phyloP scores from a whole-genome alignment of 2,329 filamentous ascomycete species.

The Phyllosticta ampelicida region DNA sequence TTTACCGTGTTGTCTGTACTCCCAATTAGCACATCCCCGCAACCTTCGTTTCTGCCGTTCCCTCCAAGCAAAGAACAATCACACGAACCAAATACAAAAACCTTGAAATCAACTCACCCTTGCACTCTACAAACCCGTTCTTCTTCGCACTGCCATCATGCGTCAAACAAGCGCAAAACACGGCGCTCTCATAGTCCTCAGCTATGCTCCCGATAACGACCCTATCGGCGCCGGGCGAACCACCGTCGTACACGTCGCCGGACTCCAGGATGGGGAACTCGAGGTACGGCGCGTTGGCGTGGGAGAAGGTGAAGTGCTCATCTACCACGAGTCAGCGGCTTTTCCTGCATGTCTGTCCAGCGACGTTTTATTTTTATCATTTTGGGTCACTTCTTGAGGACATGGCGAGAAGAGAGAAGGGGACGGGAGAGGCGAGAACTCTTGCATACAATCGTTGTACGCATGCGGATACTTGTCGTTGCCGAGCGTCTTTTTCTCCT shows the following conservation, averaged over 20 bases:
- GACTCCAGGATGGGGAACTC: conserved; percentile 23
- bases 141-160: neutral
- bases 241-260: conserved; percentile 15
- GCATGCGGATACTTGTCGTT: conserved; percentile 22
- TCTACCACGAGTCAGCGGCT: too few relatives aligned
- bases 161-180: conserved; percentile 17
- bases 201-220: conserved; percentile 23
- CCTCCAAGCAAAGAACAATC: too few relatives aligned
- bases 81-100: too few relatives aligned
- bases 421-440: neutral
- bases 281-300: conserved; percentile 19
- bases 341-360: too few relatives aligned
- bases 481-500: conserved; percentile 15
- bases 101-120: neutral
- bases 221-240: conserved; percentile 21
- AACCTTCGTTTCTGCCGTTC: neutral
- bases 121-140: neutral
- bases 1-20: neutral
- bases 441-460: conserved; percentile 20
- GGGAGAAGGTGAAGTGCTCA: conserved; percentile 22
- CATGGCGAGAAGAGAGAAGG: neutral
- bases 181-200: conserved; percentile 17
- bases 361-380: too few relatives aligned
- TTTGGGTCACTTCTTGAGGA: too few relatives aligned
- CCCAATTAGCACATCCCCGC: neutral